phyloP scores from a whole-genome alignment of 164 flowering plant species.

The Tetracentron sinense region DNA sequence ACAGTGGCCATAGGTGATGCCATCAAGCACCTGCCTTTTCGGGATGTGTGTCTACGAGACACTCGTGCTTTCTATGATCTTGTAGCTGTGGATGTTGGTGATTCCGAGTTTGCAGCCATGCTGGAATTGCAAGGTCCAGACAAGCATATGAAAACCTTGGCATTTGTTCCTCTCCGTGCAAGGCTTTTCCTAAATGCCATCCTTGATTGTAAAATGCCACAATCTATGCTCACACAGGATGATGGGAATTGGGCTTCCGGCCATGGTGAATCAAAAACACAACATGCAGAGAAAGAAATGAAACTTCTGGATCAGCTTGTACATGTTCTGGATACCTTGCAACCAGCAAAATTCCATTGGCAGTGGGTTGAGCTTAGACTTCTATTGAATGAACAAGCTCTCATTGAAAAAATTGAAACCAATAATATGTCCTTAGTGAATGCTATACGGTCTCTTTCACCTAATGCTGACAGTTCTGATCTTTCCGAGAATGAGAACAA shows the following conservation, averaged over 20 bases:
- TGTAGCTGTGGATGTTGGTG: constrained; percentile 69
- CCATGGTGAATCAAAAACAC: constrained; percentile 44
- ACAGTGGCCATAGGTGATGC: constrained; percentile 59
- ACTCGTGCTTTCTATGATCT: constrained; percentile 62
- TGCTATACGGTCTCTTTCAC: constrained; percentile 63
- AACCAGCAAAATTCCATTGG: constrained; percentile 98
- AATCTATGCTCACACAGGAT: constrained; percentile 30
- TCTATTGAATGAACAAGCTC: constrained; percentile 85
- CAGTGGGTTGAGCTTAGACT: constrained; percentile 99
- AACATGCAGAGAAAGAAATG: constrained; percentile 42
- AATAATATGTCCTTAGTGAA: constrained; percentile 55
- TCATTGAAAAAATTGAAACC: constrained; percentile 60
- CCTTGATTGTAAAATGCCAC: constrained; percentile 78
- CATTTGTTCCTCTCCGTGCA: constrained; percentile 85
- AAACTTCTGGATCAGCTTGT: constrained; percentile 79
- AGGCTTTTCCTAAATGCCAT: constrained; percentile 80
- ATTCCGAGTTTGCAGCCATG: constrained; percentile 79
- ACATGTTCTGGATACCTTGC: constrained; percentile 71
- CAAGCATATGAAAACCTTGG: constrained; percentile 46
- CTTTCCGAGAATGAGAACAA: constrained; percentile 78
- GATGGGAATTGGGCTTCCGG: constrained; percentile 47
- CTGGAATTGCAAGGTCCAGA: constrained; percentile 64
- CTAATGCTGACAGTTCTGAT: constrained; percentile 49
- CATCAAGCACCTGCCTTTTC: constrained; percentile 80
- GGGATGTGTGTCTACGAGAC: constrained; percentile 79